Evolutionary conservation across 352 stramenopile species (phyloP).

Genomic region (Phytophthora cryptogea): DNA sequence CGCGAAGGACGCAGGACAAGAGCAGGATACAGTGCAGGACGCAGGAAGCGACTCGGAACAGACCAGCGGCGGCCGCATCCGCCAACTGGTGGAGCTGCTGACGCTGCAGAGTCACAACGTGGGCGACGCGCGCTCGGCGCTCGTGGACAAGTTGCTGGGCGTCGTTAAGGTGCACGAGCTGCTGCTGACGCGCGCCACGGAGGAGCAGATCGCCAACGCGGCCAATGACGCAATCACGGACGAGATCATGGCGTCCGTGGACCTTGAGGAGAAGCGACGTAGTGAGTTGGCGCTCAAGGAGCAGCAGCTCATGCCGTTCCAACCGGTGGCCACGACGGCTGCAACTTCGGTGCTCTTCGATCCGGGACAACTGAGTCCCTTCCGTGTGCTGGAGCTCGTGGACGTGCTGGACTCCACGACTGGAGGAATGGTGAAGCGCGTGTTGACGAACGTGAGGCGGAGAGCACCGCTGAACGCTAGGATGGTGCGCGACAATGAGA

Average conservation of each 20-base stretch:
- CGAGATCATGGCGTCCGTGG: conserved; percentile 69
- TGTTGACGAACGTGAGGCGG: conserved; percentile 69
- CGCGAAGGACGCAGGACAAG: not conserved
- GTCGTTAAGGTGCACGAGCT: conserved; percentile 65
- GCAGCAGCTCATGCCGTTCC: conserved; percentile 4
- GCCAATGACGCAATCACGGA: conserved; percentile 78
- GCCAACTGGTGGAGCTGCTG: conserved; percentile 65
- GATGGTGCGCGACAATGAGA: conserved; percentile 31
- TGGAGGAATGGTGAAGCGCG: conserved; percentile 72
- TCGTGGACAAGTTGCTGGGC: conserved; percentile 60
- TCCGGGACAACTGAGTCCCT: conserved; percentile 46
- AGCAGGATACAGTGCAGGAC: conserved; percentile 7
- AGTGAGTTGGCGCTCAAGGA: conserved; percentile 35
- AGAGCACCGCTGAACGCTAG: conserved; percentile 49
- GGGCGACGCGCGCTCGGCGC: conserved; percentile 48
- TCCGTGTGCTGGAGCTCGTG: conserved; percentile 74
- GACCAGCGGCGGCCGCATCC: conserved; percentile 40
- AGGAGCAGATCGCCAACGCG: conserved; percentile 71
- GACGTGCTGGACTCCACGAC: conserved; percentile 80
- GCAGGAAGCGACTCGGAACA: conserved; percentile 14
- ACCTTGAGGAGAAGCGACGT: conserved; percentile 55
- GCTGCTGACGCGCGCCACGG: conserved; percentile 61
- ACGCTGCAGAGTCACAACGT: conserved; percentile 67
- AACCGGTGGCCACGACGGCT: not conserved
- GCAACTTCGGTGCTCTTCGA: conserved; percentile 22